These are phyloP conservation scores for Exophiala sp. DNA, from an alignment of 2,329 filamentous ascomycete species.

Conservation along the genomic window DNA sequence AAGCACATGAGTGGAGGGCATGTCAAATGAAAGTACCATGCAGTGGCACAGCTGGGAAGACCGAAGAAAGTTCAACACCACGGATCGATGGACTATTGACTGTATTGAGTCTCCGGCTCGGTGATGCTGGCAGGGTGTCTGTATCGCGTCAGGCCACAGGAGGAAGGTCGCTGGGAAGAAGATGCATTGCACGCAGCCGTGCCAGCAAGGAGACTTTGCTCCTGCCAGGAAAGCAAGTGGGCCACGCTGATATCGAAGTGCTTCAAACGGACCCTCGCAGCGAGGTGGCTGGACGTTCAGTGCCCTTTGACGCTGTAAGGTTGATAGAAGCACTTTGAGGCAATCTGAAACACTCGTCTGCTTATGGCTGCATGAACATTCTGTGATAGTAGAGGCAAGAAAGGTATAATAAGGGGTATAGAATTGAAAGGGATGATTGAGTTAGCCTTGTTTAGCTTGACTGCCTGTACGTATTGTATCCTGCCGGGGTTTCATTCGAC, in stretches of 20 bases:
- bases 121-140: no score
- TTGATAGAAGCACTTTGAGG: background rate
- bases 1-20: background rate
- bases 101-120: no score
- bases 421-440: background rate
- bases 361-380: constrained; percentile 3
- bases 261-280: constrained; percentile 8
- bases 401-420: constrained; percentile 1
- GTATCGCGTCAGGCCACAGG: no score
- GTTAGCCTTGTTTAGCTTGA: no score
- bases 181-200: no score
- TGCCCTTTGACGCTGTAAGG: background rate
- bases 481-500: no score
- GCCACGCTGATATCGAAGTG: background rate
- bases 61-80: background rate
- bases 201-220: background rate
- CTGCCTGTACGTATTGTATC: no score
- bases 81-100: background rate
- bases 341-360: constrained; percentile 9
- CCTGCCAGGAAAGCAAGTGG: background rate
- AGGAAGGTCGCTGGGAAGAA: background rate
- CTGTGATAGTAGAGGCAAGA: background rate
- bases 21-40: background rate
- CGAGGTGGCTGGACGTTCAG: background rate
- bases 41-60: background rate